A percentile compares a stretch with the other conserved stretches of the same genome.
Evolutionary conservation across 2,329 filamentous ascomycete species (phyloP).

Genomic region (Hansfordia pulvinata): DNA sequence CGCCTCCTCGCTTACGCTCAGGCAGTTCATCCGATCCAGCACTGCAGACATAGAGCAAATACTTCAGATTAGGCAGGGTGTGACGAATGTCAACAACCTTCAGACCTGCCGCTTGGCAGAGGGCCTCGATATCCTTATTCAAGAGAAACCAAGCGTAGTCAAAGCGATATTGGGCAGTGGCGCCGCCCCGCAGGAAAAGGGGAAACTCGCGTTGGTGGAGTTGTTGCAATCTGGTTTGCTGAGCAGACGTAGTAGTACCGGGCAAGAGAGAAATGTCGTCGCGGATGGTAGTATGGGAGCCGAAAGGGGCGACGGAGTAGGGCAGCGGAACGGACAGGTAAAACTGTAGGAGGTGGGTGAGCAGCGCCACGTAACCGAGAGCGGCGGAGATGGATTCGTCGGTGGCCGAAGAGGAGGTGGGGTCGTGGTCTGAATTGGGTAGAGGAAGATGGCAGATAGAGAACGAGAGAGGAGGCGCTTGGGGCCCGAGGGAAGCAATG

Average conservation of each 20-base stretch:
- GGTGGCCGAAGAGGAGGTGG: constrained; percentile 27
- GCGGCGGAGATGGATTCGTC: constrained; percentile 69
- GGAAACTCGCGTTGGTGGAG: constrained; percentile 71
- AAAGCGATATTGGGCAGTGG: constrained; percentile 71
- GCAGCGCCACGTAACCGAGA: constrained; percentile 64
- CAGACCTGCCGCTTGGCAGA: constrained; percentile 53
- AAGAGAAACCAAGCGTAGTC: constrained; percentile 95
- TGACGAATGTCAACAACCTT: constrained; percentile 82
- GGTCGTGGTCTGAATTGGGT: constrained; percentile 67
- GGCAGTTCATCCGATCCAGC: constrained; percentile 56
- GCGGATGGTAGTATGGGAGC: constrained; percentile 55
- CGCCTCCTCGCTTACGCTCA: constrained; percentile 45
- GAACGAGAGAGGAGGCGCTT: no score
- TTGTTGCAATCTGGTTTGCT: no score
- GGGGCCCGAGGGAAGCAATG: constrained; percentile 50
- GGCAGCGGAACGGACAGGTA: constrained; percentile 71
- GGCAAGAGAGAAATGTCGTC: constrained; percentile 42
- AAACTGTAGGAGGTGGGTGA: constrained; percentile 64
- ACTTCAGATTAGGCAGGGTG: constrained; percentile 86
- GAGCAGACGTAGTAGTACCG: no score
- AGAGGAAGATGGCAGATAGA: constrained; percentile 68
- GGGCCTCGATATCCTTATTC: constrained; percentile 80
- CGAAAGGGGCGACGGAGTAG: constrained; percentile 61
- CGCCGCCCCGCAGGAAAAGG: constrained; percentile 54
- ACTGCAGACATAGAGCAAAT: constrained; percentile 78